These are phyloP conservation scores for Ambrosia artemisiifolia DNA, from an alignment of 129 eudicot genomes.

Conservation along the genomic window DNA sequence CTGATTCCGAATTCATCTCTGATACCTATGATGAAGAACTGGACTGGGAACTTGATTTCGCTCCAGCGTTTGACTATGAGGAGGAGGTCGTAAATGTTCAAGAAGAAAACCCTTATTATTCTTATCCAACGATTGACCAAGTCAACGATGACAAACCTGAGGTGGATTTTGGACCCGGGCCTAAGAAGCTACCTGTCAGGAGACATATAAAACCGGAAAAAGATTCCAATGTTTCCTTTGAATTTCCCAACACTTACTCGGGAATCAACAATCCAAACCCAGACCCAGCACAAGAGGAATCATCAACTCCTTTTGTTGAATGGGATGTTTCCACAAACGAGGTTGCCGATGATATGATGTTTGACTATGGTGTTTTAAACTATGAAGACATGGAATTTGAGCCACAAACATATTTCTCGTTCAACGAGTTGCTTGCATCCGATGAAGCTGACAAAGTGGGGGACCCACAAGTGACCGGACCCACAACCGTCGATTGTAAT, in stretches of 20 bases:
- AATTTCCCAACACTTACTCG: conserved; percentile 25
- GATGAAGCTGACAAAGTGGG: conserved; percentile 40
- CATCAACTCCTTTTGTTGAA: conserved; percentile 40
- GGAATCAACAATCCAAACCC: not conserved
- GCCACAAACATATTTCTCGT: conserved; percentile 95
- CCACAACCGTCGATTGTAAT: conserved; percentile 16
- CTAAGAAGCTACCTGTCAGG: conserved; percentile 75
- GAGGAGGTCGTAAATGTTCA: conserved; percentile 29
- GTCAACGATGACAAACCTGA: conserved; percentile 27
- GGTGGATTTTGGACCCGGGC: conserved; percentile 31
- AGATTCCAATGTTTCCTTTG: conserved; percentile 28
- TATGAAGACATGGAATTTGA: conserved; percentile 78
- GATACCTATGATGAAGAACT: conserved; percentile 32
- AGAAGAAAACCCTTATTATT: conserved; percentile 40
- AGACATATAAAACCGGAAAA: conserved; percentile 52
- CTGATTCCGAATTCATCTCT: conserved; percentile 20
- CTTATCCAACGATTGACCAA: conserved; percentile 49
- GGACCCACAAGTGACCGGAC: conserved; percentile 8
- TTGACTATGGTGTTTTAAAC: conserved; percentile 50
- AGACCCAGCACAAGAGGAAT: conserved; percentile 27
- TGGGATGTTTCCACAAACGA: conserved; percentile 63
- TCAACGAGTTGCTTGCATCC: conserved; percentile 71
- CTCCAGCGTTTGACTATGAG: conserved; percentile 25
- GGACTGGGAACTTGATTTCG: conserved; percentile 28
- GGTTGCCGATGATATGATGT: conserved; percentile 52